These are phyloP conservation scores for Capsicum pubescens DNA, from an alignment of 257 asterid genomes.

Conservation along the genomic window DNA sequence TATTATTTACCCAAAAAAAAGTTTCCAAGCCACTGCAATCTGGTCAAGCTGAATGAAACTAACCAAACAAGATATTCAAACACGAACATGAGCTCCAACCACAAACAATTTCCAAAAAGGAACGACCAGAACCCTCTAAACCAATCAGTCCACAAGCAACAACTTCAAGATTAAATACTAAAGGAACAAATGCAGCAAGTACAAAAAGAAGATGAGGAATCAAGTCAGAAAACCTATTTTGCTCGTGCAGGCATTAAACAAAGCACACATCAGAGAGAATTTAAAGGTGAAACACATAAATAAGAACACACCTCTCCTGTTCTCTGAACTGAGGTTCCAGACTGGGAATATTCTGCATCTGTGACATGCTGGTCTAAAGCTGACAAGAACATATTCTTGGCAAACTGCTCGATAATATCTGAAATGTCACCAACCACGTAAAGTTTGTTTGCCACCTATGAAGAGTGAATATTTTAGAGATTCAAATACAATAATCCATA, in stretches of 20 bases:
- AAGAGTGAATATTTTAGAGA: constrained; percentile 29
- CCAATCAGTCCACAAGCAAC: background rate
- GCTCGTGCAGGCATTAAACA: background rate
- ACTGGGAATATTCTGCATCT: constrained; percentile 54
- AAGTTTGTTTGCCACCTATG: constrained; percentile 91
- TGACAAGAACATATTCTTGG: constrained; percentile 77
- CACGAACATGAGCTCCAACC: constrained; percentile 16
- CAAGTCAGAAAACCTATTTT: background rate
- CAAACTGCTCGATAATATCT: constrained; percentile 80
- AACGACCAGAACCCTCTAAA: constrained; percentile 4
- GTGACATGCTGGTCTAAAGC: constrained; percentile 60
- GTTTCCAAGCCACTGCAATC: background rate
- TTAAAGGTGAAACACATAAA: constrained; percentile 22
- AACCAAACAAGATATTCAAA: constrained; percentile 19
- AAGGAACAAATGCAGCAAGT: constrained; percentile 1
- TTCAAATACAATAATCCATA: background rate
- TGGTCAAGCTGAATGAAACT: constrained; percentile 24
- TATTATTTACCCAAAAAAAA: background rate
- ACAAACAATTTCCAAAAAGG: constrained; percentile 20
- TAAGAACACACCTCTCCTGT: constrained; percentile 62
- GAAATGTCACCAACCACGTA: constrained; percentile 64
- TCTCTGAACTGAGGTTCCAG: constrained; percentile 57
- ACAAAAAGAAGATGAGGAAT: background rate
- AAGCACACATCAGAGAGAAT: background rate
- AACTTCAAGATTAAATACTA: background rate